phyloP scores from a whole-genome alignment of 768 basidiomycete genomes.

The Cystobasidium tubakii region DNA sequence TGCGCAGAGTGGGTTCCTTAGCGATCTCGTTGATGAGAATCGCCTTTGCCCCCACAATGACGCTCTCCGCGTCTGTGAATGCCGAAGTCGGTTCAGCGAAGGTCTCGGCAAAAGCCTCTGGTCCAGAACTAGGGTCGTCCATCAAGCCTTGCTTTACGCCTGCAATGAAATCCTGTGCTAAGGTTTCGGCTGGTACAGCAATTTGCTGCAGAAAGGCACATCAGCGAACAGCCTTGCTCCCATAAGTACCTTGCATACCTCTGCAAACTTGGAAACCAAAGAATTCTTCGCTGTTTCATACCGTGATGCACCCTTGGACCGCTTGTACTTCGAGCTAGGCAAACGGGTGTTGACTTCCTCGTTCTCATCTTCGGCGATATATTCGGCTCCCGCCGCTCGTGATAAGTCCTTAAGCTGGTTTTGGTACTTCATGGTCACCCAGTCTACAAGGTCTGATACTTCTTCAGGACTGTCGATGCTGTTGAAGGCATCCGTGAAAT shows the following conservation, averaged over 20 bases:
- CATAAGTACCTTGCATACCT: slow-evolving; percentile 55
- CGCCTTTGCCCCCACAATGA: slow-evolving; percentile 52
- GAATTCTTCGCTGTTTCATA: slow-evolving; percentile 80
- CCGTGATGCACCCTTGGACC: slow-evolving; percentile 73
- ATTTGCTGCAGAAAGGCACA: slow-evolving; percentile 58
- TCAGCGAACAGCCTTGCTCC: not conserved
- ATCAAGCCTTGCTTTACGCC: slow-evolving; percentile 57
- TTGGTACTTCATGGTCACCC: slow-evolving; percentile 79
- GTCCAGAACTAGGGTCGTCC: slow-evolving; percentile 74
- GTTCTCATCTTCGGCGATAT: slow-evolving; percentile 59
- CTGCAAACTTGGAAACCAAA: slow-evolving; percentile 67
- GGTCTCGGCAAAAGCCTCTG: slow-evolving; percentile 75
- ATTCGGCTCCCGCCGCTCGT: slow-evolving; percentile 46
- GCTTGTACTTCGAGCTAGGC: slow-evolving; percentile 58
- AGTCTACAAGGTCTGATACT: slow-evolving; percentile 83
- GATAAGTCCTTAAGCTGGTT: slow-evolving; percentile 60
- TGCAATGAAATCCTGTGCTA: slow-evolving; percentile 70
- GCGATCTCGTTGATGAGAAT: slow-evolving; percentile 84
- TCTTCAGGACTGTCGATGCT: slow-evolving; percentile 72
- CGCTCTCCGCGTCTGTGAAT: slow-evolving; percentile 23
- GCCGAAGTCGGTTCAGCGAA: slow-evolving; percentile 53
- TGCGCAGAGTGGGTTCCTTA: slow-evolving; percentile 81
- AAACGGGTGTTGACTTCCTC: slow-evolving; percentile 51
- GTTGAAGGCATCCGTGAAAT: slow-evolving; percentile 41
- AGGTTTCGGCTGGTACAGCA: slow-evolving; percentile 71